Percentiles rank a stretch among this genome's conserved stretches.
These are phyloP conservation scores for Colletotrichum sublineola DNA, from an alignment of 2,329 filamentous ascomycete genomes.

Conservation along the genomic window DNA sequence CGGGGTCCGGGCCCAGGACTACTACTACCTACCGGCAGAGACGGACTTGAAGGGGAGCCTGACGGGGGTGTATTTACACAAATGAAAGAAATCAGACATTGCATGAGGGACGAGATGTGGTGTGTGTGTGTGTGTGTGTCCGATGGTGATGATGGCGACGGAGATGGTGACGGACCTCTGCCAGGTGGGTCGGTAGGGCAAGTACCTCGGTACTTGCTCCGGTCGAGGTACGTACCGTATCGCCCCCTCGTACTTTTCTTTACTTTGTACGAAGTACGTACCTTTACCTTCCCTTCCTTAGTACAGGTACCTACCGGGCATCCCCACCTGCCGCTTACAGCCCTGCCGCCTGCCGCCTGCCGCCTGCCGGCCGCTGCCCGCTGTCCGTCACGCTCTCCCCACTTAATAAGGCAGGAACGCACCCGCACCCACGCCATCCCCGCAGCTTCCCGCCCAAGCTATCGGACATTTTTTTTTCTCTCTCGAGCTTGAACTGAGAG, in stretches of 20 bases:
- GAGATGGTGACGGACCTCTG: no score
- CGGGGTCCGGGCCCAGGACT: no score
- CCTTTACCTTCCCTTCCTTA: no score
- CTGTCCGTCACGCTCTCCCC: background rate
- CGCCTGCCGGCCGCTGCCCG: background rate
- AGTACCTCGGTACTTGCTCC: background rate
- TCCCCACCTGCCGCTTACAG: background rate
- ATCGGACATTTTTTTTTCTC: background rate
- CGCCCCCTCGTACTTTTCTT: background rate
- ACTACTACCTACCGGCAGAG: no score
- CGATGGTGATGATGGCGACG: background rate
- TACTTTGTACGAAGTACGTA: no score
- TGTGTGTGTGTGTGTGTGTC: no score
- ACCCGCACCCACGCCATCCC: background rate
- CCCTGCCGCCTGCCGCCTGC: no score
- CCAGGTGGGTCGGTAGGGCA: no score
- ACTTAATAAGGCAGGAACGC: background rate
- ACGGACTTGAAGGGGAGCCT: no score
- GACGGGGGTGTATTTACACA: background rate
- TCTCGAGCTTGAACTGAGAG: background rate
- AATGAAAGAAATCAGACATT: background rate
- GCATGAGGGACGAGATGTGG: no score
- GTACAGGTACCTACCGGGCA: background rate
- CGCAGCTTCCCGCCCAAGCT: slow-evolving; percentile 1
- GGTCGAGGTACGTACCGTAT: background rate